Evolutionary conservation across 352 stramenopile genomes (phyloP).

Genomic region (Globisporangium uncinulatum): DNA sequence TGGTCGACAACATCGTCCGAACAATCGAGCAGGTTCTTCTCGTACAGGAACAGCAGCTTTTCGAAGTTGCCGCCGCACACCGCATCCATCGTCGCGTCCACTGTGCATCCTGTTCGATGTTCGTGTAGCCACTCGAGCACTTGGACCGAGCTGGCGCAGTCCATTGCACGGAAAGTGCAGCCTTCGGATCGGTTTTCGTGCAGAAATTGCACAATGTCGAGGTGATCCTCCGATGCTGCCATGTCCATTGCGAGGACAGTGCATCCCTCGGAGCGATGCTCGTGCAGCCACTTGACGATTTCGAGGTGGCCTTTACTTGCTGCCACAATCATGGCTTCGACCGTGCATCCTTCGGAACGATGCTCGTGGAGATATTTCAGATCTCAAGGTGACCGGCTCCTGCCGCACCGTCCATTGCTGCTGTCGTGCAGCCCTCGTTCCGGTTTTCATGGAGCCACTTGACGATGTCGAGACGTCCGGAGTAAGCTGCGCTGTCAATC

Average conservation of each 20-base stretch:
- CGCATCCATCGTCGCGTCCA: neutral
- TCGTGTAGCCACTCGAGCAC: neutral
- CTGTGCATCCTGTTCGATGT: neutral
- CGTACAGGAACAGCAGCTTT: neutral
- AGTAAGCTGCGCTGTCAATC: neutral
- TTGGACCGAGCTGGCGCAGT: neutral
- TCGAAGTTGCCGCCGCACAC: neutral
- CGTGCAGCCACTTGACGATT: neutral
- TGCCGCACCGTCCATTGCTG: neutral
- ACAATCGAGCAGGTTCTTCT: too few species aligned
- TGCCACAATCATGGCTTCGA: neutral
- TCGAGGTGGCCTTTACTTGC: neutral
- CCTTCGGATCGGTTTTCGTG: neutral
- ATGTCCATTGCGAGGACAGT: neutral
- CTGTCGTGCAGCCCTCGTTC: neutral
- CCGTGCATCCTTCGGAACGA: neutral
- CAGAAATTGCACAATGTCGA: neutral
- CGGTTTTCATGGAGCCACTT: neutral
- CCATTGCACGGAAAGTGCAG: neutral
- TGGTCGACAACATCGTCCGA: too few species aligned
- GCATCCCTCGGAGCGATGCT: neutral
- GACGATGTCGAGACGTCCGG: neutral
- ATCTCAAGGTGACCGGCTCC: neutral
- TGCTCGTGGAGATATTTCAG: neutral
- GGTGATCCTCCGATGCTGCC: neutral